Evolutionary conservation across 164 flowering plant species (phyloP), one percentile per base, ranked within the genome.

Genomic region (Sextonia rubra): DNA sequence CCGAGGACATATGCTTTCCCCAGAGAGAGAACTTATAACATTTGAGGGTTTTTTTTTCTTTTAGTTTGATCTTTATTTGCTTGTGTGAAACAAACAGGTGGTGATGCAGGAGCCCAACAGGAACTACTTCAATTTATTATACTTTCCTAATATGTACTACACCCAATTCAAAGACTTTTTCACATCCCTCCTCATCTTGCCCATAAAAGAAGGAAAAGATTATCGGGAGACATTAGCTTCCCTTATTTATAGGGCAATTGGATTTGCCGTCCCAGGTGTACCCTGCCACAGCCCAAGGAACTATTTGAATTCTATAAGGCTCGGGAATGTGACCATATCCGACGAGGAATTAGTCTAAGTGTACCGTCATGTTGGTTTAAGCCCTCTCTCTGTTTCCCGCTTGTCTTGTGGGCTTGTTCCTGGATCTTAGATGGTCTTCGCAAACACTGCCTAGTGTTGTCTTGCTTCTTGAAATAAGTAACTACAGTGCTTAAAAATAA

Each of bases 81-180:
- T 3, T 17, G 12, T 30, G 17, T 65, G 11, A 11, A 27, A 14
- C 63, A 49, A 60, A 44, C 77, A 86, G 89, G 55, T 83, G 17
- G 55, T 86, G 7, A 30, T 12, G 18, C 90, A 88, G 70, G 90
- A 83, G 69, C 90, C 88, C 37, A 75, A 84, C 77, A 84, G 80
- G 80, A 90, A 90, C 69, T 86, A 83, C 58, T 82, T 85, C 74
- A 78, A 82, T 0, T 47, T 37, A n/a, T 1, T 60, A n/a, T 66
- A 68, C 58, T 5, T 68, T 11, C 64, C 81, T 4, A 81, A 84
- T 0, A 81, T 64, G 77, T 60, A 47, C 27, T 1, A 74, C 23
- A 83, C 78, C 69, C 80, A 80, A 3, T 26, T 63, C 12, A 73
- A 71, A 74, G 85, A 83, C 37, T 0, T 71, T 22, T 15, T 64